Evolutionary conservation across 352 stramenopile genomes (phyloP).

Genomic region (Pythium brachiatum): DNA sequence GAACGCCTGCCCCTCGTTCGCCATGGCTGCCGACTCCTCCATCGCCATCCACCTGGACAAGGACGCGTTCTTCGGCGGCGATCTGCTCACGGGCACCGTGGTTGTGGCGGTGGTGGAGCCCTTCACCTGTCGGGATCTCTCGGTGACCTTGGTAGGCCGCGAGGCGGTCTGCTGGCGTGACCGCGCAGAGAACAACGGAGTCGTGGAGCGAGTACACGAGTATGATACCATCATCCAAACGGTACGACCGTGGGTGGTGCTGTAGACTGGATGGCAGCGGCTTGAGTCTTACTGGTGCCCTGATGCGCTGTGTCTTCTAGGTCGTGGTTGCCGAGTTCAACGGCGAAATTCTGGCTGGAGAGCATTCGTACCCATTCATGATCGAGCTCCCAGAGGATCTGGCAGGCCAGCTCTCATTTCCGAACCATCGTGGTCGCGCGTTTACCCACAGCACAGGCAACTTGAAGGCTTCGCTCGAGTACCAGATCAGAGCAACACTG

Average conservation of each 20-base stretch:
- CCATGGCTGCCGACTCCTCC: not conserved
- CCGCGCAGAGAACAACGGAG: too few relatives aligned
- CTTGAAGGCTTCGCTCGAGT: not conserved
- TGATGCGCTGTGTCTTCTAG: not conserved
- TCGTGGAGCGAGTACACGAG: not conserved
- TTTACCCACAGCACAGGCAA: not conserved
- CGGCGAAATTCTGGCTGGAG: not conserved
- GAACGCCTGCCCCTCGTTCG: not conserved
- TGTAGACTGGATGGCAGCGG: too few relatives aligned
- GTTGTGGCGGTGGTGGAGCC: not conserved
- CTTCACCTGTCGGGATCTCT: not conserved
- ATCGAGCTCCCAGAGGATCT: not conserved
- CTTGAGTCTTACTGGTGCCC: too few relatives aligned
- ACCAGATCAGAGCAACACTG: not conserved
- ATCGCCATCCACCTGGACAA: not conserved
- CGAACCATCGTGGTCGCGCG: not conserved
- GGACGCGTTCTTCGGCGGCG: not conserved
- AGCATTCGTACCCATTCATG: not conserved
- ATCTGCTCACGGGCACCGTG: not conserved
- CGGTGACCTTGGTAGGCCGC: not conserved
- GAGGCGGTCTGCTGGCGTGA: not conserved
- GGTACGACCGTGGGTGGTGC: too few relatives aligned
- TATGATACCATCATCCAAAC: not conserved
- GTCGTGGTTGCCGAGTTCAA: not conserved
- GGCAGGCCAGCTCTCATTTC: not conserved